phyloP scores from a whole-genome alignment of 176 grass and related monocot genomes.

The Thalia dealbata region DNA sequence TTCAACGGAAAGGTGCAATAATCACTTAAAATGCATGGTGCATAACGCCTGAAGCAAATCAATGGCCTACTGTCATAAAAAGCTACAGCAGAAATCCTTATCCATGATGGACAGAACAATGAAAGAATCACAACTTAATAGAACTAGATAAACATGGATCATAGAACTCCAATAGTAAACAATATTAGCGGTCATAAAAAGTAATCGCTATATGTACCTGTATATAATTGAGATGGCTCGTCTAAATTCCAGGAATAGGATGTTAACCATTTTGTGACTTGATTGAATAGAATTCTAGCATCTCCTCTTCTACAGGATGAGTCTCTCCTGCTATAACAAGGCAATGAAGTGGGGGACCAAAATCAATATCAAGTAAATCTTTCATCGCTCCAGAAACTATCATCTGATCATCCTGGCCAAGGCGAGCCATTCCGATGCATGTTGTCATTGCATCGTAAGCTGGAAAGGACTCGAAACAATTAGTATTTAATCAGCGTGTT shows the following conservation, averaged over 20 bases:
- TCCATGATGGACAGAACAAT: neutral
- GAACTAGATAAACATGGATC: neutral
- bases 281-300: conserved; percentile 65
- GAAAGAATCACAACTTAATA: neutral
- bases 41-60: neutral
- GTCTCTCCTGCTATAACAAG: conserved; percentile 76
- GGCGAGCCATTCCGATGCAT: conserved; percentile 80
- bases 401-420: conserved; percentile 75
- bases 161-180: neutral
- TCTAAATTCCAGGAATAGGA: neutral
- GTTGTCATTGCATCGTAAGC: conserved; percentile 45
- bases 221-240: neutral
- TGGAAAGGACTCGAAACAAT: conserved; percentile 26
- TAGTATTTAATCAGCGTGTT: neutral
- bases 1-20: neutral
- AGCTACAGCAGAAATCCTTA: neutral
- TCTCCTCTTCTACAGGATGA: conserved; percentile 83
- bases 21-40: neutral
- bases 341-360: conserved; percentile 84
- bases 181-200: neutral
- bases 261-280: conserved; percentile 20
- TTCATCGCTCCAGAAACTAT: conserved; percentile 72
- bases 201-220: neutral
- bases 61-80: neutral
- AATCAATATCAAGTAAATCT: conserved; percentile 59